A percentile compares a stretch with the other conserved stretches of the same genome.
These are phyloP conservation scores for Penicillium oxalicum DNA, from an alignment of 2,329 filamentous ascomycete genomes.

Conservation along the genomic window DNA sequence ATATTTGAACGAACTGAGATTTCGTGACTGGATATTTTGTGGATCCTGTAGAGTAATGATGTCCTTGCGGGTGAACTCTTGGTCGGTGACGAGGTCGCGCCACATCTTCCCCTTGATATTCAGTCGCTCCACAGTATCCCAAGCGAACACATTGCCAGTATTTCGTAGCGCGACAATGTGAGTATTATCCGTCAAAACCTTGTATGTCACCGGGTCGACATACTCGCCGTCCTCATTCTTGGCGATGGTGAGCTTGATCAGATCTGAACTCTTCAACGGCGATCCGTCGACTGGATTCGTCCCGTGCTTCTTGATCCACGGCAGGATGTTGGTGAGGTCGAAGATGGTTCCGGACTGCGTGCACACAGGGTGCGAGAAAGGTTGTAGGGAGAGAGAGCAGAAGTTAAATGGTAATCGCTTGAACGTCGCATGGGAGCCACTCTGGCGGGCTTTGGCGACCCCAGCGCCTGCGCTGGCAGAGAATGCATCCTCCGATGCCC, in stretches of 20 bases:
- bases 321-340: constrained; percentile 86
- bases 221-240: constrained; percentile 89
- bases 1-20: constrained; percentile 84
- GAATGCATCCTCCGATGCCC: constrained; percentile 85
- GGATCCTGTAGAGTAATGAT: constrained; percentile 96
- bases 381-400: constrained; percentile 91
- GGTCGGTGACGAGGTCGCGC: constrained; percentile 81
- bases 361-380: constrained; percentile 91
- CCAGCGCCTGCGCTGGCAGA: constrained; percentile 72
- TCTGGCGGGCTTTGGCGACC: constrained; percentile 49
- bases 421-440: constrained; percentile 59
- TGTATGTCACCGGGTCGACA: constrained; percentile 94
- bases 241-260: constrained; percentile 85
- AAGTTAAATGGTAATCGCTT: constrained; percentile 94
- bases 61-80: constrained; percentile 79
- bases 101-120: constrained; percentile 98
- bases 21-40: constrained; percentile 74
- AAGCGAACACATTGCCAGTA: constrained; percentile 93
- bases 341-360: constrained; percentile 83
- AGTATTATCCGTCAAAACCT: constrained; percentile 96
- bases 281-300: constrained; percentile 86
- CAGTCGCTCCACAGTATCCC: constrained; percentile 89
- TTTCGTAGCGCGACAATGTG: constrained; percentile 83
- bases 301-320: constrained; percentile 89
- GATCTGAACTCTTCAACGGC: constrained; percentile 69